A percentile compares a stretch with the other conserved stretches of the same genome.
phyloP scores from a whole-genome alignment of 768 basidiomycete genomes.

The Calocybe indica region DNA sequence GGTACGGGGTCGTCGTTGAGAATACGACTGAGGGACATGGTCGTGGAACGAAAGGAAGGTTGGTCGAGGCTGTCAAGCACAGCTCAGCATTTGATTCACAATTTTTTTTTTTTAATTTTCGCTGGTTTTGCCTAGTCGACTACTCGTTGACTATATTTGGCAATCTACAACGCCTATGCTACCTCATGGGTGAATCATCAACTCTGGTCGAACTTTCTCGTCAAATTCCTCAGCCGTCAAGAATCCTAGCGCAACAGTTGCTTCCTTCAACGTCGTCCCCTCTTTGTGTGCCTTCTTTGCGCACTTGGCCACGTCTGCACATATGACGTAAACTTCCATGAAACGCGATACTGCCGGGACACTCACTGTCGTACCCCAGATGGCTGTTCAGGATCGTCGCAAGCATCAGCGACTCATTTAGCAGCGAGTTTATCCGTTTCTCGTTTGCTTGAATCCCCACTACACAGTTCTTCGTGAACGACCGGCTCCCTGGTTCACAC shows the following conservation, averaged over 20 bases:
- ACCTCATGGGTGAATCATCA: constrained; percentile 59
- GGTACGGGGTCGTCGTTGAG: constrained; percentile 68
- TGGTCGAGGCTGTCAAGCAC: constrained; percentile 1
- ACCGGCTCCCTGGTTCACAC: constrained; percentile 58
- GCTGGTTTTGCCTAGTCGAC: constrained; percentile 5
- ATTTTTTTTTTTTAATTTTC: no score
- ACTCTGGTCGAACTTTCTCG: constrained; percentile 84
- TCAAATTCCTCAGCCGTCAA: constrained; percentile 91
- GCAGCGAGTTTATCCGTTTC: constrained; percentile 78
- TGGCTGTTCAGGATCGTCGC: constrained; percentile 96
- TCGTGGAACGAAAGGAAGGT: constrained; percentile 7
- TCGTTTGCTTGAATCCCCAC: constrained; percentile 96
- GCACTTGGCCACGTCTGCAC: constrained; percentile 89
- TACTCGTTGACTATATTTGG: constrained; percentile 2
- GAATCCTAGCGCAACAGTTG: constrained; percentile 83
- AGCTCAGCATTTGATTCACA: no score
- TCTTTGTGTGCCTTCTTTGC: constrained; percentile 99
- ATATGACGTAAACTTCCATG: constrained; percentile 8
- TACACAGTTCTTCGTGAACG: constrained; percentile 96
- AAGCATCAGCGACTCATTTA: constrained; percentile 97
- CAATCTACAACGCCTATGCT: constrained; percentile 2
- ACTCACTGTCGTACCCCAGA: constrained; percentile 94
- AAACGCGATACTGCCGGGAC: constrained; percentile 1
- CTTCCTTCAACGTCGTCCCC: constrained; percentile 93
- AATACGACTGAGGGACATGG: constrained; percentile 75